Evolutionary conservation across 2,329 filamentous ascomycete species (phyloP).

Genomic region (Colletotrichum eleusines): DNA sequence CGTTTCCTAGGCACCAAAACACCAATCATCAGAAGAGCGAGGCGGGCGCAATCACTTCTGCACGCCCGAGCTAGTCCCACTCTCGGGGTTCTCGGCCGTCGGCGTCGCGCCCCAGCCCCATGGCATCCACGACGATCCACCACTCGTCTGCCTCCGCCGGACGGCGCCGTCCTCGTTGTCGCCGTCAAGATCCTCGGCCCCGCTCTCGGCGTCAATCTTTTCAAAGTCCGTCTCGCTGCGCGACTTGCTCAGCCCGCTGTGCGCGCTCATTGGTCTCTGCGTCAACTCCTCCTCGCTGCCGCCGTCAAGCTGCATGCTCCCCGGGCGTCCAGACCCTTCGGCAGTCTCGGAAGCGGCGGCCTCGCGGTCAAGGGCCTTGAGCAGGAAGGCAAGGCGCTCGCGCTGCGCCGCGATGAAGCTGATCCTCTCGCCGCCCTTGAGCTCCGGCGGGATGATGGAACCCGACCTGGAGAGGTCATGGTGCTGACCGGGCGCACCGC

Average conservation of each 20-base stretch:
- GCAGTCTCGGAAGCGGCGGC: constrained; percentile 69
- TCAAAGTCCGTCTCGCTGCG: constrained; percentile 91
- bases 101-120: constrained; percentile 57
- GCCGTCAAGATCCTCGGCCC: constrained; percentile 56
- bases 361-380: constrained; percentile 84
- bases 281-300: constrained; percentile 43
- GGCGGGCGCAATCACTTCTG: constrained; percentile 46
- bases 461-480: constrained; percentile 49
- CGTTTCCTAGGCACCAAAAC: constrained; percentile 13
- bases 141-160: constrained; percentile 48
- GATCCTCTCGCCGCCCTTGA: constrained; percentile 75
- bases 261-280: constrained; percentile 61
- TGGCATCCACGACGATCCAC: constrained; percentile 61
- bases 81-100: constrained; percentile 42
- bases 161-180: constrained; percentile 56
- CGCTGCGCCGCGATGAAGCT: constrained; percentile 83
- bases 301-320: constrained; percentile 41
- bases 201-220: constrained; percentile 83
- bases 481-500: constrained; percentile 49
- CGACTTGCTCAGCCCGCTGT: constrained; percentile 78
- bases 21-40: constrained; percentile 8
- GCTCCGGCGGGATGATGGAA: constrained; percentile 74
- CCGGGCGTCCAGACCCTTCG: constrained; percentile 45
- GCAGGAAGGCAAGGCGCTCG: constrained; percentile 79
- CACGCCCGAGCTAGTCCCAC: constrained; percentile 54